Base-by-base conservation (phyloP, 441 rosid species). In the Croton laevigatus region DNA sequence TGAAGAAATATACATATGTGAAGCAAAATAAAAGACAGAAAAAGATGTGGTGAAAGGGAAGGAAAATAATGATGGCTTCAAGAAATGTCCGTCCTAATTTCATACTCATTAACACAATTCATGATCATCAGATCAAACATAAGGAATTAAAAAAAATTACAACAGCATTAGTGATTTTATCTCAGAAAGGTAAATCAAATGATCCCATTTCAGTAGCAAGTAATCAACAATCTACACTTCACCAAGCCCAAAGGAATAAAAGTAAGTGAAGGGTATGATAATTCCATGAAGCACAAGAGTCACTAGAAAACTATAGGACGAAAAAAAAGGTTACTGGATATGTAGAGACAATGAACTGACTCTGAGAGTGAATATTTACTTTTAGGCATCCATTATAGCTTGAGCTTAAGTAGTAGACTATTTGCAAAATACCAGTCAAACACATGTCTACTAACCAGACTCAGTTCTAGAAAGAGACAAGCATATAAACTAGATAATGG, bases 361-460 rank as follows among this genome's bases (percentile, higher is more conserved):
- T 27, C 32, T 27, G 32, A 27, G 32, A 64, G 53, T 55, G 1
- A 44, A 61, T 68, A 59, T 14, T 9, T 32, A 42, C 60, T 32
- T 67, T 45, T 7, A 32, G 66, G 60, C 70, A 45, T 54, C 36
- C 48, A 44, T 46, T 6, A 54, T 11, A 62, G 71, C 64, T 27
- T 62, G 58, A 71, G 51, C 6, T 45, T 20, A 54, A 42, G 62
- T 46, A 32, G 44, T 34, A 6, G 14, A 60, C 37, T 71, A 19
- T 57, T 48, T 38, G 49, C 48, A 55, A 22, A 27, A n/a, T n/a
- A 12, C 65, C 55, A 45, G 45, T 71, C 51, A 60, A 34, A 52
- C 32, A 42, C 62, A 32, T 40, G 72, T 36, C 71, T 40, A 52
- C 68, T 71, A 51, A 20, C 59, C 23, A 54, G 63, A 62, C 61